Evolutionary conservation across 306 rosid genomes (phyloP), one percentile per base, ranked within the genome.

Genomic region (Rosa multiflora): DNA sequence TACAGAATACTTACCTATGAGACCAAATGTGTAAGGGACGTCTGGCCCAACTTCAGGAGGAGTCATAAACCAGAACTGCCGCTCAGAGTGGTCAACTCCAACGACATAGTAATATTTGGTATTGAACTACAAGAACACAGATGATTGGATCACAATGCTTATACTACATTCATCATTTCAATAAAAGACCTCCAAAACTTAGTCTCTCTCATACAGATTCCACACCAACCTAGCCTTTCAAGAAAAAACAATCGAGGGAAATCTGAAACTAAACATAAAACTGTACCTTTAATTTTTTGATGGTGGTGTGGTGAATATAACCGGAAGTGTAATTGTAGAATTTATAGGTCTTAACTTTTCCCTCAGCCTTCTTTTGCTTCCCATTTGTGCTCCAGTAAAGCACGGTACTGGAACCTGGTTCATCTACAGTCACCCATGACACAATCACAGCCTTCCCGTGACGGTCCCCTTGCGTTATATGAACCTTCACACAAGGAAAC

Each of bases 1-100:
- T 48, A 2, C 4, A 6, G 12, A 21, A 6, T 26, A 52, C 72
- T 70, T 76, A 88, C 94, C 97, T 20, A 90, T 90, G 73, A 92
- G 88, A 83, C 98, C 98, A 81, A 94, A 94, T 66, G 92, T 89
- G 82, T 90, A 90, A n/a, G 98, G 96, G 5, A 86, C 98, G 66
- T 92, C 97, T 63, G 93, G 97, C 68, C 98, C 98, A 63, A 88
- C 83, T 87, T 82, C 80, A 21, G 98, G 97, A 44, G 97, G 97
- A 77, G 94, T 92, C 2, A 75, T n/a, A 79, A 92, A 92, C 97
- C 93, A 94, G 84, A 92, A 92, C 42, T 79, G 77, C 71, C 98
- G 37, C 5, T 91, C 77, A 13, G 94, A 83, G 62, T 87, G 84
- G 12, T 84, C 89, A 46, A 90, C 63, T 72, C 98, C 98, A 74